Evolutionary conservation across 495 filamentous ascomycete genomes (phyloP).

Genomic region (Cairneyella variabilis): DNA sequence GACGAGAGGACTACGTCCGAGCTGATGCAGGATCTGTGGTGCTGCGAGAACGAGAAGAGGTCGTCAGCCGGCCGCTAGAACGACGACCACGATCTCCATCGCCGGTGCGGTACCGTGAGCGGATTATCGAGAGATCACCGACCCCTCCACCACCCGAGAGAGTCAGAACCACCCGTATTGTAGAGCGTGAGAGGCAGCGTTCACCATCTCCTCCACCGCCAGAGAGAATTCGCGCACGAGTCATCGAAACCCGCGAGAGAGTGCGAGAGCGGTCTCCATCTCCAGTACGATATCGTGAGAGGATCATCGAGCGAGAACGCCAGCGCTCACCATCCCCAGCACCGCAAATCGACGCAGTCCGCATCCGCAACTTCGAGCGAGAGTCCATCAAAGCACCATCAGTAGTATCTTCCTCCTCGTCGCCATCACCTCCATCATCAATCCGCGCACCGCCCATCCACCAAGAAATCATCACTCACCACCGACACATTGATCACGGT

Average conservation of each 20-base stretch:
- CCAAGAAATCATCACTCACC: slow-evolving; percentile 80
- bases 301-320: slow-evolving; percentile 26
- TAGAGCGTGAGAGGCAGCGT: slow-evolving; percentile 39
- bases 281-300: slow-evolving; percentile 19
- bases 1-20: slow-evolving; percentile 47
- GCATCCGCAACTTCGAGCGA: slow-evolving; percentile 23
- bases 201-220: slow-evolving; percentile 40
- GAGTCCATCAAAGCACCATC: slow-evolving; percentile 10
- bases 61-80: slow-evolving; percentile 16
- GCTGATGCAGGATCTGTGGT: slow-evolving; percentile 40
- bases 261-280: slow-evolving; percentile 25
- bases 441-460: slow-evolving; percentile 69
- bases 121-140: slow-evolving; percentile 14
- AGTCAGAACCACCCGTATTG: slow-evolving; percentile 32
- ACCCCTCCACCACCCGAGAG: slow-evolving; percentile 27
- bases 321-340: slow-evolving; percentile 38
- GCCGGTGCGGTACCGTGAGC: slow-evolving; percentile 25
- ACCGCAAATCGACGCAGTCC: slow-evolving; percentile 22
- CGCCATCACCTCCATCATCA: slow-evolving; percentile 46
- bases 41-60: slow-evolving; percentile 33
- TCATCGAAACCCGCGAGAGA: slow-evolving; percentile 26
- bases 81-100: slow-evolving; percentile 32
- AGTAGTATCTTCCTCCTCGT: slow-evolving; percentile 17
- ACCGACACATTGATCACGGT: slow-evolving; percentile 87
- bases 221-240: slow-evolving; percentile 27